Evolutionary conservation across 2,329 filamentous ascomycete species (phyloP).

Genomic region (Colletotrichum cordylinicola): DNA sequence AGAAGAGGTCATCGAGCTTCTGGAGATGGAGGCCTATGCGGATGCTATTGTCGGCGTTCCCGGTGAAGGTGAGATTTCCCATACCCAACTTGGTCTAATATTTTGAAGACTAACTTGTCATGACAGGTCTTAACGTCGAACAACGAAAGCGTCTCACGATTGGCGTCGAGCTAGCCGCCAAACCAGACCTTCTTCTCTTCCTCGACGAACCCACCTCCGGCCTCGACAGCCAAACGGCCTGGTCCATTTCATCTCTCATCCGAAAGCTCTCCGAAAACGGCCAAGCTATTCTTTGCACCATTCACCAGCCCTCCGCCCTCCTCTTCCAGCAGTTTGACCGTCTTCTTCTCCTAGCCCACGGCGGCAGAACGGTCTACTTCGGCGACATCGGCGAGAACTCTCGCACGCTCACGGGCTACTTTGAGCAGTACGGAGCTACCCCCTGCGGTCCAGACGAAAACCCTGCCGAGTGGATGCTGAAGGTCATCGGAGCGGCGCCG

Average conservation of each 20-base stretch:
- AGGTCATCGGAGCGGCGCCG: constrained; percentile 46
- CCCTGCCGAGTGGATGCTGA: constrained; percentile 70
- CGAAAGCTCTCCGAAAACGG: constrained; percentile 62
- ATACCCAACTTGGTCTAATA: constrained; percentile 40
- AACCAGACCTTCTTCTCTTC: constrained; percentile 74
- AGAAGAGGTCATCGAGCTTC: constrained; percentile 31
- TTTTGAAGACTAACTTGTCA: constrained; percentile 24
- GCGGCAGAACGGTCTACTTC: constrained; percentile 65
- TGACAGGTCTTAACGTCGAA: constrained; percentile 45
- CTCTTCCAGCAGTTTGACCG: constrained; percentile 55
- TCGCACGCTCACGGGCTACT: constrained; percentile 57
- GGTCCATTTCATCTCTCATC: constrained; percentile 74
- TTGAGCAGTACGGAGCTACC: constrained; percentile 64
- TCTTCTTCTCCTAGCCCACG: constrained; percentile 58
- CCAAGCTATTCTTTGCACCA: constrained; percentile 50
- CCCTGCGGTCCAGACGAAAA: constrained; percentile 60
- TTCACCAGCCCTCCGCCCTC: constrained; percentile 50
- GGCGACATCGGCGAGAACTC: constrained; percentile 55
- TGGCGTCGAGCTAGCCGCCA: constrained; percentile 76
- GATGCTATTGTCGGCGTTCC: constrained; percentile 73
- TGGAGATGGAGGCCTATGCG: constrained; percentile 64
- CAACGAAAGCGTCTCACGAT: constrained; percentile 69
- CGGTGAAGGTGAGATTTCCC: constrained; percentile 70
- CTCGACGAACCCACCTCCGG: constrained; percentile 82
- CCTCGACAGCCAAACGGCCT: constrained; percentile 76